phyloP scores from a whole-genome alignment of 371 early-diverging fungal species.

The Mucor lusitanicus region DNA sequence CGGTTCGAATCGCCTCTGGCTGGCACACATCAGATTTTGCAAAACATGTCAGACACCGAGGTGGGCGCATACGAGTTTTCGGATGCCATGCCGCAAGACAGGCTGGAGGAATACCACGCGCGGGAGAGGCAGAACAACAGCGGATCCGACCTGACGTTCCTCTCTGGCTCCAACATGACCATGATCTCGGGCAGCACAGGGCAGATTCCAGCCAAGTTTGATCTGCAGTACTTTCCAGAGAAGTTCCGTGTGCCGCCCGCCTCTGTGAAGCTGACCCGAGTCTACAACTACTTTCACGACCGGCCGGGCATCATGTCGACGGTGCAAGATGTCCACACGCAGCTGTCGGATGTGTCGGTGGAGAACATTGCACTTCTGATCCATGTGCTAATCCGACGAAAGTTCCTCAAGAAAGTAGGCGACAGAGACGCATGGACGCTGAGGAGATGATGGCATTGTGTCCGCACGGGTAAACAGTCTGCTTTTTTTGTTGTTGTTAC shows the following conservation, averaged over 20 bases:
- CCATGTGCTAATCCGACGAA: slow-evolving; percentile 24
- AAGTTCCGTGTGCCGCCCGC: slow-evolving; percentile 37
- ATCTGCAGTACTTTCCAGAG: slow-evolving; percentile 34
- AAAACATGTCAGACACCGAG: not conserved
- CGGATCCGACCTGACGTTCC: not conserved
- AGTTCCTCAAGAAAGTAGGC: slow-evolving; percentile 31
- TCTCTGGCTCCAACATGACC: slow-evolving; percentile 15
- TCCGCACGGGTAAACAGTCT: not conserved
- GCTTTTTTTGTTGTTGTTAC: not conserved
- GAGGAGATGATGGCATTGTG: slow-evolving; percentile 10
- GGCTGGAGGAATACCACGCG: not conserved
- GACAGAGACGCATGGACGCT: slow-evolving; percentile 31
- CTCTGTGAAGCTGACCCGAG: slow-evolving; percentile 33
- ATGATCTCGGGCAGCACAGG: slow-evolving; percentile 23
- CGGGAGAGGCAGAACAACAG: not conserved
- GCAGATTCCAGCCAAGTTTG: slow-evolving; percentile 31
- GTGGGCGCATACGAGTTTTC: slow-evolving; percentile 7
- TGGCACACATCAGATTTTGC: not conserved
- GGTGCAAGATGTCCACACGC: slow-evolving; percentile 12
- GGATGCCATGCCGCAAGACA: not conserved
- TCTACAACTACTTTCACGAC: slow-evolving; percentile 32
- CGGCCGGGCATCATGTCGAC: slow-evolving; percentile 27
- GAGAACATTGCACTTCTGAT: slow-evolving; percentile 12
- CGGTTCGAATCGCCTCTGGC: not conserved
- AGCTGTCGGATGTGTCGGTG: slow-evolving; percentile 6